These are phyloP conservation scores for Jackrogersella multiformis DNA, from an alignment of 495 filamentous ascomycete genomes.

Conservation along the genomic window DNA sequence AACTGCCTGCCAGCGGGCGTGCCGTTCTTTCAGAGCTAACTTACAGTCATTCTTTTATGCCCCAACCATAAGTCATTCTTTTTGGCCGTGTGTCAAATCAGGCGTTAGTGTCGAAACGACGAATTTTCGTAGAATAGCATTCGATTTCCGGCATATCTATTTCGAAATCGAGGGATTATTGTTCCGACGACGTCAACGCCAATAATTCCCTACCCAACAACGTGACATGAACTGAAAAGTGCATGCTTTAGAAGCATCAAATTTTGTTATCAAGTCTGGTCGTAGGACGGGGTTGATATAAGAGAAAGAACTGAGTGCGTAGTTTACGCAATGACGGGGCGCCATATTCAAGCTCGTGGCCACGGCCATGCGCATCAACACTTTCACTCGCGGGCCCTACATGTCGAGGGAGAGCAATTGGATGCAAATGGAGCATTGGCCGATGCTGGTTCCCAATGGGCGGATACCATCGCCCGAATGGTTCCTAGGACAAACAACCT, in stretches of 20 bases:
- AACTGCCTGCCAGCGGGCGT: conserved; percentile 58
- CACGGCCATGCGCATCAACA: conserved; percentile 39
- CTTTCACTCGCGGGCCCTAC: conserved; percentile 29
- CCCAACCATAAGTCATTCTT: conserved; percentile 42
- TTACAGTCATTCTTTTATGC: conserved; percentile 48
- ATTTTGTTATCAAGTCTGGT: background rate
- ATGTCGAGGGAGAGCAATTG: conserved; percentile 15
- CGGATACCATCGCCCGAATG: conserved; percentile 19
- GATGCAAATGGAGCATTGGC: conserved; percentile 8
- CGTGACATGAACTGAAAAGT: conserved; percentile 2
- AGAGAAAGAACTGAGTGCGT: conserved; percentile 20
- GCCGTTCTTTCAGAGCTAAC: conserved; percentile 56
- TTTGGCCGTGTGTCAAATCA: conserved; percentile 23
- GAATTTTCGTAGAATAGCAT: conserved; percentile 36
- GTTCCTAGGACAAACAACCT: conserved; percentile 42
- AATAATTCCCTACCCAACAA: background rate
- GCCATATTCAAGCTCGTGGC: conserved; percentile 31
- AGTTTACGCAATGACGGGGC: conserved; percentile 29
- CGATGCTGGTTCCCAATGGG: conserved; percentile 15
- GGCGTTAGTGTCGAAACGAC: conserved; percentile 36
- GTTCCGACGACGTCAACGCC: conserved; percentile 21
- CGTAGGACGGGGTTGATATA: conserved; percentile 1
- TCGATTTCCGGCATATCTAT: conserved; percentile 26
- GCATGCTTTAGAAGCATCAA: background rate
- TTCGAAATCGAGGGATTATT: conserved; percentile 25